Evolutionary conservation across 441 rosid genomes (phyloP).

Genomic region (Aquilaria agallochum): DNA sequence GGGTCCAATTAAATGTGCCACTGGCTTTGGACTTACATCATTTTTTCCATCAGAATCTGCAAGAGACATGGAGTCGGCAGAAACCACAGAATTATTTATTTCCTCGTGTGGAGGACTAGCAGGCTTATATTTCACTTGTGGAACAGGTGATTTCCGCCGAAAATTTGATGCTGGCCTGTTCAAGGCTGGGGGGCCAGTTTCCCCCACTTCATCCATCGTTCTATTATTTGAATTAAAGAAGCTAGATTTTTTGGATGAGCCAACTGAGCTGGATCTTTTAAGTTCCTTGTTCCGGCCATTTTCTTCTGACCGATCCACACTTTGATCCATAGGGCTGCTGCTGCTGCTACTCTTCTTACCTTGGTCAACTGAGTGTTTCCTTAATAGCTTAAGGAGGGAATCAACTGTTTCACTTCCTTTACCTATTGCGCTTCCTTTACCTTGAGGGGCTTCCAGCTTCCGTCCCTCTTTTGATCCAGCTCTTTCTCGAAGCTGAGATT

Average conservation of each 20-base stretch:
- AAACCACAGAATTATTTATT: conserved; percentile 21
- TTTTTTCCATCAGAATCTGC: conserved; percentile 29
- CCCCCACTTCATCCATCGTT: conserved; percentile 16
- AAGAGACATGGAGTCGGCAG: conserved; percentile 25
- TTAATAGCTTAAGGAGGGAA: conserved; percentile 59
- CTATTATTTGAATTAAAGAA: conserved; percentile 12
- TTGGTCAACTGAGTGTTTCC: conserved; percentile 60
- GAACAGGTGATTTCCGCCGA: conserved; percentile 57
- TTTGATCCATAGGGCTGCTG: conserved; percentile 21
- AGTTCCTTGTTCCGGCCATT: conserved; percentile 21
- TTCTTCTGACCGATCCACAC: conserved; percentile 28
- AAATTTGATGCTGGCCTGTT: conserved; percentile 63
- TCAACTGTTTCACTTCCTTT: conserved; percentile 56
- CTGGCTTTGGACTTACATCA: conserved; percentile 24
- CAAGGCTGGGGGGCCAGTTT: conserved; percentile 28
- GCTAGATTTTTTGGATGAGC: not conserved
- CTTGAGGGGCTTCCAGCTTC: conserved; percentile 37
- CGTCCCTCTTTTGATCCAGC: conserved; percentile 53
- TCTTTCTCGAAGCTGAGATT: conserved; percentile 65
- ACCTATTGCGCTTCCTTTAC: conserved; percentile 18
- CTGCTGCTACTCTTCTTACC: conserved; percentile 34
- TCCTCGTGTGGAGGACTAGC: conserved; percentile 34
- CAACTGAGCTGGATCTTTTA: conserved; percentile 11
- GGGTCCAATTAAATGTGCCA: conserved; percentile 23
- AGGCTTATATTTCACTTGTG: conserved; percentile 41